Base-by-base conservation (phyloP, 345 rosid species). In the Eucalyptus camaldulensis region DNA sequence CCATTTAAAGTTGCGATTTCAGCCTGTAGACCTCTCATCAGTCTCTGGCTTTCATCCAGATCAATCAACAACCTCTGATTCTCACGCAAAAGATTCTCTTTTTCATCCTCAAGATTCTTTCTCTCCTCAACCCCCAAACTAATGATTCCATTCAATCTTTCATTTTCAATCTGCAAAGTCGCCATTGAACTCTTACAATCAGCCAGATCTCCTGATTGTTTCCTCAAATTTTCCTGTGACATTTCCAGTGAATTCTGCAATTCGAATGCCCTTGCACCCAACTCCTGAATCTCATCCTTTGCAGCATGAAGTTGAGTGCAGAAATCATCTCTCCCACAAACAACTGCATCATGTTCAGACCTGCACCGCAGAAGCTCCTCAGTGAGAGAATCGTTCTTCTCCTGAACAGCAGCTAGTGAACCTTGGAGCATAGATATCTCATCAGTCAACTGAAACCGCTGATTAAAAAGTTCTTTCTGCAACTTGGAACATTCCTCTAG, bases 161-260 rank as follows among this genome's bases (percentile, higher is more conserved):
- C 94, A 90, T 95, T 95, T 92, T 95, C 97, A 90, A 89, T 90
- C 89, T 91, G 94, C 81, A 96, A 89, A 47, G 92, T 80, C 22
- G 91, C 92, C 60, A 89, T 92, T 86, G 90, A 83, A 90, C 90
- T 91, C 92, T 93, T 93, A 91, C 88, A 92, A 88, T 93, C 91
- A 81, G 92, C 92, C 88, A 94, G 89, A 93, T 95, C 98, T 86
- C 86, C 88, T 54, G 93, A 90, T 69, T 93, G 89, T 69, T 69
- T 92, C n/a, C 90, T 87, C 80, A 90, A 88, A 72, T 95, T 92
- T 88, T 91, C 91, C 69, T 91, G 91, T 60, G 96, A 94, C 88
- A 88, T 93, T 92, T 94, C 96, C 88, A 95, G 90, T 60, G 81
- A 93, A 90, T 54, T 90, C 94, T 96, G 97, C 93, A 96, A 90